Base-by-base conservation (phyloP, 1,139 yeast species). In the Magnusiomyces ingens region DNA sequence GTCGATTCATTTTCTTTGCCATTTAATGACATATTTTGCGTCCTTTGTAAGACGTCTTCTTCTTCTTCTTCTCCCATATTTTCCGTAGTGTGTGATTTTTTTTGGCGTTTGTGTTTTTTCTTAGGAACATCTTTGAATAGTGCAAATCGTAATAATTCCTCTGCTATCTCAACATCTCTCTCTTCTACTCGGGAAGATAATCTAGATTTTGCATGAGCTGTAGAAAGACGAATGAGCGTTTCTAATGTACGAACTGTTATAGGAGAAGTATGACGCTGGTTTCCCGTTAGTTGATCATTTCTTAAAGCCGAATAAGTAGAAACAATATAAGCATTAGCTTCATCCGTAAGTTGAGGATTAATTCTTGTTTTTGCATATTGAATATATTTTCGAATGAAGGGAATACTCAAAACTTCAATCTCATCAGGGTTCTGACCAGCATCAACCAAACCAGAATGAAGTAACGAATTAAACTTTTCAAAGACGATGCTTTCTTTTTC, bases 181-280 rank as follows among this genome's bases (percentile, higher is more conserved):
- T 79, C 79, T 43, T 85, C 89, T 19, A 93, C 84, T 2, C 80
- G 76, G 61, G 80, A 80, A 22, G 96, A 85, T 53, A 93, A 75
- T 63, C 99, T 77, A 13, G 93, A 89, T 67, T 93, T 93, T 21
- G 99, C 99, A 70, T 93, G 99, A 0, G 99, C 99, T 1, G 98
- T 88, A 0, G 98, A 79, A 58, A 93, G 75, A 75, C 99, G 95
- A 68, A 93, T 93, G 62, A 93, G 76, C 0, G 99, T 93, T 72
- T 93, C 99, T 62, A 93, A 76, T 2, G 99, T 94, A 82, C 99
- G 88, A 21, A 99, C 96, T 2, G 99, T 93, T 60, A 94, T 89
- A 42, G 99, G 99, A 0, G 96, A 86, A 2, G 97, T 90, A 62
- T 87, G 82, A 56, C 93, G 79, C 66, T 84, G 87, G 62, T 83